Conservation (phyloP, 805 yeast species). For the Pichia manshurica region DNA sequence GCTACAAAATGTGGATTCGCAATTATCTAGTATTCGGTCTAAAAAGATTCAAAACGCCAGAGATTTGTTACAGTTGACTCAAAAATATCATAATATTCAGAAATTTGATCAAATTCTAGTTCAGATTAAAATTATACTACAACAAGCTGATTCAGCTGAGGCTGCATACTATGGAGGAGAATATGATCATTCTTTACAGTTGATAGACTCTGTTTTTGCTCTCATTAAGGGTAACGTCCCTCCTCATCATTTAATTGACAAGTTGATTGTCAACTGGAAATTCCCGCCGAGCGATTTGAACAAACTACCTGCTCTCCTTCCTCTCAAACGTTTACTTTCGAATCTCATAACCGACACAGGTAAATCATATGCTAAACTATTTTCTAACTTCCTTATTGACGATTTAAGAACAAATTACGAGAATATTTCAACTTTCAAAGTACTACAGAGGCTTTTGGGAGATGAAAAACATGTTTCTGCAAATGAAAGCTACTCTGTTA, state of each 20-base stretch:
- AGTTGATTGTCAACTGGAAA: conserved; percentile 38
- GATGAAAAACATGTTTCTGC: conserved; percentile 46
- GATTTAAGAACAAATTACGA: conserved; percentile 60
- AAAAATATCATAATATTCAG: conserved; percentile 53
- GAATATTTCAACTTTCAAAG: conserved; percentile 3
- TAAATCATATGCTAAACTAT: conserved; percentile 53
- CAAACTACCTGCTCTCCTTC: conserved; percentile 43
- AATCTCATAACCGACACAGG: conserved; percentile 62
- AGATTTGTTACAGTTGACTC: conserved; percentile 42
- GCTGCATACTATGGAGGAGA: conserved; percentile 39
- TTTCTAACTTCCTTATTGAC: conserved; percentile 47
- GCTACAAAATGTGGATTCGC: conserved; percentile 40
- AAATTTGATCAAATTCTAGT: conserved; percentile 55
- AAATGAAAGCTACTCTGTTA: conserved; percentile 44
- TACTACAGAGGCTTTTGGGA: conserved; percentile 2
- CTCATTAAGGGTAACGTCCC: conserved; percentile 50
- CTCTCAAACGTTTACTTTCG: conserved; percentile 47
- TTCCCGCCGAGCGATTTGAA: conserved; percentile 38
- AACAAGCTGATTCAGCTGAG: conserved; percentile 46
- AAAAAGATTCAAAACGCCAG: conserved; percentile 48
- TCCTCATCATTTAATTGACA: conserved; percentile 23
- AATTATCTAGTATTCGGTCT: conserved; percentile 41
- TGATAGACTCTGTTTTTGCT: conserved; percentile 50
- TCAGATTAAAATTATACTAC: conserved; percentile 44
- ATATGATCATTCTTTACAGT: conserved; percentile 49